Evolutionary conservation across 2,329 filamentous ascomycete species (phyloP), one percentile per base, ranked within the genome.

Genomic region (Trichoderma asperellum): DNA sequence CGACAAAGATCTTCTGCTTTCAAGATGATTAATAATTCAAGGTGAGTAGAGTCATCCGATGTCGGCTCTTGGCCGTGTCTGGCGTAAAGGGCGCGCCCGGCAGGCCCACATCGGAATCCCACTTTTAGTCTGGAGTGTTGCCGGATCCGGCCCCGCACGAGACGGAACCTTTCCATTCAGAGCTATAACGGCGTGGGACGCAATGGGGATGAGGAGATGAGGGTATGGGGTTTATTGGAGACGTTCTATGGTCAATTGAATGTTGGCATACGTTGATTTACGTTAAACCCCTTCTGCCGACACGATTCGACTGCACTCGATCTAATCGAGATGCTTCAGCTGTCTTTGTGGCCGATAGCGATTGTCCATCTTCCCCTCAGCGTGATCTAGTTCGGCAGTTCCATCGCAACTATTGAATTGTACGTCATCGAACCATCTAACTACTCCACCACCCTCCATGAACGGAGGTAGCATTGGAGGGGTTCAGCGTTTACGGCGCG

Each of bases 41-140:
- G 14, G 27, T 56, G 53, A 56, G 27, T 56, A 34, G 53, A 56
- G 27, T 56, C 53, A 56, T 56, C 53, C 53, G 53, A 56, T 56
- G 53, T 56, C 53, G 53, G 53, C 53, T 11, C 3, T 16, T 34
- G 4, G 29, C 53, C 53, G 53, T 10, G 53, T 34, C 27, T 32
- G 18, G 6, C 8, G 34, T 27, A 10, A 32, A 49, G 29, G 53
- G 53, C 53, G 53, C 53, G 53, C 53, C 49, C 53, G 27, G 53
- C 29, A n/a, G 53, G 16, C 8, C 53, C 53, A 56, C 53, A n/a
- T 56, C 53, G 53, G 53, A 29, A 29, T 56, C 53, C 27, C 53
- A 29, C 27, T 29, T 56, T 56, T 34, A n/a, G 29, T 11, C 29
- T 56, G 53, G 29, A 34, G 14, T 16, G 24, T 18, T 56, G 53